A percentile compares a stretch with the other conserved stretches of the same genome.
Conservation (phyloP, 1,284 basidiomycete genomes). For the Amylostereum areolatum region DNA sequence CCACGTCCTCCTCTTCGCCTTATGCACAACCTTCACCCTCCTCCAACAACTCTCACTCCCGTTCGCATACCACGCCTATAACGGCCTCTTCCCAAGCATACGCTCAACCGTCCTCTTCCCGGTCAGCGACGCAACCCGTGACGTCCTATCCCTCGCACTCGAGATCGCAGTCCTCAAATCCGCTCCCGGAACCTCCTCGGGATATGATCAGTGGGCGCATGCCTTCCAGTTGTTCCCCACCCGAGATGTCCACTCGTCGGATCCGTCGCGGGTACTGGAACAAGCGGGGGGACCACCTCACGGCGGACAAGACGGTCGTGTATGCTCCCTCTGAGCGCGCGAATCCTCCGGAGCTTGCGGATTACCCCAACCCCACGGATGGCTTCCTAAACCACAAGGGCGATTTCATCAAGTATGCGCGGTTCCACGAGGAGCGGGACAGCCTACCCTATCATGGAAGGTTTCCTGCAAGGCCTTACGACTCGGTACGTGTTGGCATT, state of each 20-base stretch:
- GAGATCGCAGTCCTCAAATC: constrained; percentile 8
- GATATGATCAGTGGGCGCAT: constrained; percentile 12
- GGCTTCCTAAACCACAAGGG: constrained; percentile 51
- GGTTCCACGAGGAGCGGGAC: constrained; percentile 18
- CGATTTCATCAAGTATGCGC: constrained; percentile 27
- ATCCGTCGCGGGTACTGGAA: constrained; percentile 63
- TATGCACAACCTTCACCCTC: too few species aligned
- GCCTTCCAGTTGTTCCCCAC: constrained; percentile 18
- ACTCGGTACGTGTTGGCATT: too few species aligned
- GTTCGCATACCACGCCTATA: too few species aligned
- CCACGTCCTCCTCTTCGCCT: too few species aligned
- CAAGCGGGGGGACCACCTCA: constrained; percentile 60
- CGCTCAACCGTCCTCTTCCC: too few species aligned
- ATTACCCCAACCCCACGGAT: constrained; percentile 46
- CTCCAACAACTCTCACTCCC: too few species aligned
- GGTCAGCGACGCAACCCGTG: too few species aligned
- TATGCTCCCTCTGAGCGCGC: constrained; percentile 48
- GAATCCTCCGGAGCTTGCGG: constrained; percentile 51
- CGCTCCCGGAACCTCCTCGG: constrained; percentile 23
- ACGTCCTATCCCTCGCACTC: too few species aligned
- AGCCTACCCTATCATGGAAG: constrained; percentile 14
- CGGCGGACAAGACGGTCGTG: constrained; percentile 46
- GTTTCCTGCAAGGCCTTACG: too few species aligned
- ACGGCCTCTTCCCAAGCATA: too few species aligned
- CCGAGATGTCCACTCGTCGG: constrained; percentile 10